These are phyloP conservation scores for Penicillium sp. DNA, from an alignment of 2,329 filamentous ascomycete genomes.

Conservation along the genomic window DNA sequence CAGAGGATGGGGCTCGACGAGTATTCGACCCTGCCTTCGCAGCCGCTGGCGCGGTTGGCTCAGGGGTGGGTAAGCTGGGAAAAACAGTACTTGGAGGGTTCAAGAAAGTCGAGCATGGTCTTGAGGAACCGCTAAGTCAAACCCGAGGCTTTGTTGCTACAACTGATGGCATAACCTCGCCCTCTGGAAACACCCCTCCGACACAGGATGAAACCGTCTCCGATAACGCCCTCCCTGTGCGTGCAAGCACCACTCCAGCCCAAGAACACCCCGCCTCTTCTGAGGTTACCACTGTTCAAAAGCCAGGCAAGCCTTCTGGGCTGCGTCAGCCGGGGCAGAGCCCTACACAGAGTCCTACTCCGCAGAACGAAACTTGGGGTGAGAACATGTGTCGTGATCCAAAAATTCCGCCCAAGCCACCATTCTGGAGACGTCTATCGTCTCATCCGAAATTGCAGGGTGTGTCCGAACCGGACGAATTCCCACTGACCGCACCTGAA, in stretches of 20 bases:
- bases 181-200: slow-evolving; percentile 6
- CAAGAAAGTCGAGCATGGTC: slow-evolving; percentile 39
- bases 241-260: slow-evolving; percentile 2
- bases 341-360: background rate
- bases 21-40: slow-evolving; percentile 48
- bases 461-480: slow-evolving; percentile 31
- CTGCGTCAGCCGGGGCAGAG: slow-evolving; percentile 6
- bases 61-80: slow-evolving; percentile 47
- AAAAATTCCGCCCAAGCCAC: slow-evolving; percentile 23
- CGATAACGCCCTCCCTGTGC: background rate
- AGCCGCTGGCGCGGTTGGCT: slow-evolving; percentile 51
- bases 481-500: slow-evolving; percentile 37
- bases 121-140: slow-evolving; percentile 35
- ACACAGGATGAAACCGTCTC: slow-evolving; percentile 1
- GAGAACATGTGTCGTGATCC: slow-evolving; percentile 2
- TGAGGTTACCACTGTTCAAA: slow-evolving; percentile 7
- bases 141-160: slow-evolving; percentile 34
- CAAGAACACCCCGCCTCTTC: slow-evolving; percentile 4
- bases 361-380: background rate
- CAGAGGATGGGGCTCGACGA: slow-evolving; percentile 23
- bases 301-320: background rate
- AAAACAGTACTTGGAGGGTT: slow-evolving; percentile 45
- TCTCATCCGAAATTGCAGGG: slow-evolving; percentile 28
- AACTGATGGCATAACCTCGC: slow-evolving; percentile 6
- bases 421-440: slow-evolving; percentile 36